These are phyloP conservation scores for Craspedostauros australis DNA, from an alignment of 108 stramenopile genomes.

Conservation along the genomic window DNA sequence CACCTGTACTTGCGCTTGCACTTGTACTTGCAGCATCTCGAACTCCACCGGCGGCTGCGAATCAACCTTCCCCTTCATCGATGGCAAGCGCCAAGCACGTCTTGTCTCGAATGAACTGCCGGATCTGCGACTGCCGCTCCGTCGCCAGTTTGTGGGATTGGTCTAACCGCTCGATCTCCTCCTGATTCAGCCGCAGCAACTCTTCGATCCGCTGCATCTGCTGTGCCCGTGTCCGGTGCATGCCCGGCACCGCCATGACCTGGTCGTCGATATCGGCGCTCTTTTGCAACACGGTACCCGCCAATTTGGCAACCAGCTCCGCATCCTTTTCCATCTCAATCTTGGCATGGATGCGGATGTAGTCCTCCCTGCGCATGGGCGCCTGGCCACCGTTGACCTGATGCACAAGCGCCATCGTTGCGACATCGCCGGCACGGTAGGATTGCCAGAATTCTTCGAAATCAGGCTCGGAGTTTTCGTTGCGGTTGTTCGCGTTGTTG, in stretches of 20 bases:
- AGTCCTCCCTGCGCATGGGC: constrained; percentile 53
- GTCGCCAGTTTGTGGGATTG: constrained; percentile 36
- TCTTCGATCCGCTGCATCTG: constrained; percentile 67
- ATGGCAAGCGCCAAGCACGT: constrained; percentile 71
- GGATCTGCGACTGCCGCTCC: constrained; percentile 44
- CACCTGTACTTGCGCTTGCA: too few species aligned
- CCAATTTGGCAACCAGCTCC: constrained; percentile 41
- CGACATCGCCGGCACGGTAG: constrained; percentile 37
- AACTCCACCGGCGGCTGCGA: too few species aligned
- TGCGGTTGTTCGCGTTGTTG: constrained; percentile 17
- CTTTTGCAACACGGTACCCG: constrained; percentile 56
- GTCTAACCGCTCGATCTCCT: constrained; percentile 44
- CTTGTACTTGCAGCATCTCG: too few species aligned
- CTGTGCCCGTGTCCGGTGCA: constrained; percentile 57
- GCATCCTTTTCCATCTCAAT: constrained; percentile 58
- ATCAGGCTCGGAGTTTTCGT: constrained; percentile 24
- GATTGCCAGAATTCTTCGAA: constrained; percentile 53
- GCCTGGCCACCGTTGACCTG: constrained; percentile 11
- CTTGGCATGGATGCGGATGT: constrained; percentile 37
- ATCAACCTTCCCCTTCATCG: too few species aligned
- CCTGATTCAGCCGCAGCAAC: constrained; percentile 48
- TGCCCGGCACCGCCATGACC: constrained; percentile 61
- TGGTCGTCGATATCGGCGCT: constrained; percentile 63
- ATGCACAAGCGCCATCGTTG: constrained; percentile 26
- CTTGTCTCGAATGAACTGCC: constrained; percentile 46